A percentile compares a stretch with the other conserved stretches of the same genome.
Conservation (phyloP, 148 eudicot species). For the Nepenthes mirabilis region DNA sequence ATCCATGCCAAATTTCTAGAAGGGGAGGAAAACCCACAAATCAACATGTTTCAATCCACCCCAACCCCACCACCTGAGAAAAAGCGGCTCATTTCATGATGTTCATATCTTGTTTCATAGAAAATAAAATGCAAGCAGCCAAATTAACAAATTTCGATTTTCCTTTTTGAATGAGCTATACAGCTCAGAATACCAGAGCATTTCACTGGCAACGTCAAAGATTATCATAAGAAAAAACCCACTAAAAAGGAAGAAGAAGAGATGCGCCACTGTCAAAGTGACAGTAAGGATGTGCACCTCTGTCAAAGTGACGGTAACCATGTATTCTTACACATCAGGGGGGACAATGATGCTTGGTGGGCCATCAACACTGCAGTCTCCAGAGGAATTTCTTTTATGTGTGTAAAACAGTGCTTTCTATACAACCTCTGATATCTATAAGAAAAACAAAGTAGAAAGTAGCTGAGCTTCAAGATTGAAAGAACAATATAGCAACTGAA, state of each 20-base stretch:
- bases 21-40: background rate
- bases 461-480: no score
- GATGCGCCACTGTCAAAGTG: slow-evolving; percentile 53
- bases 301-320: slow-evolving; percentile 43
- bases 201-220: background rate
- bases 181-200: no score
- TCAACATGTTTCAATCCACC: no score
- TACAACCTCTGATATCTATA: slow-evolving; percentile 39
- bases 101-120: no score
- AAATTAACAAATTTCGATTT: no score
- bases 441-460: no score
- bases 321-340: slow-evolving; percentile 65
- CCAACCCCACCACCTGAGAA: no score
- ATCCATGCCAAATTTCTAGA: no score
- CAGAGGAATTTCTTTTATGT: slow-evolving; percentile 75
- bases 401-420: slow-evolving; percentile 78
- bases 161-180: no score
- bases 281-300: slow-evolving; percentile 47
- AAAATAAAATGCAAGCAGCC: no score
- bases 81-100: no score
- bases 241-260: background rate
- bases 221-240: background rate
- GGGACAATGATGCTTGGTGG: slow-evolving; percentile 81
- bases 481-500: no score
- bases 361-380: slow-evolving; percentile 55